These are phyloP conservation scores for Apiotrichum veenhuisii DNA, from an alignment of 1,284 basidiomycete genomes.

Conservation along the genomic window DNA sequence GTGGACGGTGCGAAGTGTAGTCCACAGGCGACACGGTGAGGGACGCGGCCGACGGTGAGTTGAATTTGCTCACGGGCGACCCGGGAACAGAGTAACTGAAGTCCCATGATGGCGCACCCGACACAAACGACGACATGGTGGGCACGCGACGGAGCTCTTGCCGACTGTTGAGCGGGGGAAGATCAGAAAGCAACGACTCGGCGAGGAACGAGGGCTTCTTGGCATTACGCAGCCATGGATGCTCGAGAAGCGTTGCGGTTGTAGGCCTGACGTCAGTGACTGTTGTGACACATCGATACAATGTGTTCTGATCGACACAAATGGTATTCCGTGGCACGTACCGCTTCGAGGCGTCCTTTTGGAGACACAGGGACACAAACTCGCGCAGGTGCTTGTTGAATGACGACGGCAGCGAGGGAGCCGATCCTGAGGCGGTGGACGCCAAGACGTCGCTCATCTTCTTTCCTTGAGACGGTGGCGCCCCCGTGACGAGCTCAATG, in stretches of 20 bases:
- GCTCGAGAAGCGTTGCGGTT: slow-evolving; percentile 24
- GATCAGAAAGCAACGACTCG: slow-evolving; percentile 28
- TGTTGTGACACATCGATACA: too few species aligned
- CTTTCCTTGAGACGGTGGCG: slow-evolving; percentile 20
- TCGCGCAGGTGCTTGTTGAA: slow-evolving; percentile 79
- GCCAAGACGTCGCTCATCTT: slow-evolving; percentile 8
- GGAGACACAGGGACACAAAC: slow-evolving; percentile 77
- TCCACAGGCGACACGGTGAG: slow-evolving; percentile 8
- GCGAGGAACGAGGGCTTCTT: slow-evolving; percentile 35
- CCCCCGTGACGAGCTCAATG: slow-evolving; percentile 32
- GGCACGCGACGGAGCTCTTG: slow-evolving; percentile 42
- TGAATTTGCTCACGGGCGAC: slow-evolving; percentile 24
- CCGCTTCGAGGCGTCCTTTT: slow-evolving; percentile 70
- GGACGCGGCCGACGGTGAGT: slow-evolving; percentile 11
- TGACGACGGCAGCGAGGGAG: slow-evolving; percentile 4
- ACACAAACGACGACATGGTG: slow-evolving; percentile 31
- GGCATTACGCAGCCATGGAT: slow-evolving; percentile 34
- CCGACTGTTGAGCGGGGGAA: slow-evolving; percentile 31
- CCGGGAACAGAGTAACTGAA: slow-evolving; percentile 33
- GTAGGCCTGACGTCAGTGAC: slow-evolving; percentile 21
- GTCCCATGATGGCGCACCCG: slow-evolving; percentile 40
- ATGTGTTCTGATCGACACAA: neutral
- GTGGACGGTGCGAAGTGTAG: slow-evolving; percentile 18
- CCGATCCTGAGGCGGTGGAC: slow-evolving; percentile 5
- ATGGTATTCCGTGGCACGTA: slow-evolving; percentile 49